Evolutionary conservation across 208 protist species (phyloP).

Genomic region (Tritrichomonas foetus): DNA sequence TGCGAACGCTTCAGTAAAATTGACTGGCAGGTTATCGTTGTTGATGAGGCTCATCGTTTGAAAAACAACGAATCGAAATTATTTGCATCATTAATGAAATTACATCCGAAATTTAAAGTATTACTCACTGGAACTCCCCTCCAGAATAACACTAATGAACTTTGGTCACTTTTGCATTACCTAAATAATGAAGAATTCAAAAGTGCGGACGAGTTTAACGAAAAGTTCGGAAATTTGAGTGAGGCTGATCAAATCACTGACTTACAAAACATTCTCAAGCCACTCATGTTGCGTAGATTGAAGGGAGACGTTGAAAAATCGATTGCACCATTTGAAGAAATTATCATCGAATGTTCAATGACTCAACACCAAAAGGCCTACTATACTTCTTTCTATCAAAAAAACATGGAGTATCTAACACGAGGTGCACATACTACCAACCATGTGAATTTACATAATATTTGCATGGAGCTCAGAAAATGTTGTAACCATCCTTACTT

Average conservation of each 20-base stretch:
- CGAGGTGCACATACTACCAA: background rate
- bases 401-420: conserved; percentile 53
- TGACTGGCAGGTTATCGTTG: conserved; percentile 49
- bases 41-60: conserved; percentile 58
- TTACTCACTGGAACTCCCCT: conserved; percentile 53
- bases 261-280: conserved; percentile 56
- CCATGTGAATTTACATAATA: conserved; percentile 46
- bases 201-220: background rate
- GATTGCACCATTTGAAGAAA: conserved; percentile 71
- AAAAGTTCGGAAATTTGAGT: conserved; percentile 50
- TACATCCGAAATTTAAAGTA: background rate
- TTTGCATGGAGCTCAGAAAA: conserved; percentile 76
- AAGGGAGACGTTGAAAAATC: conserved; percentile 83
- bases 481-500: conserved; percentile 79
- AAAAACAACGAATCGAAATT: conserved; percentile 48
- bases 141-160: conserved; percentile 53
- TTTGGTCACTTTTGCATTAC: conserved; percentile 55
- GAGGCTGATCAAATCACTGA: conserved; percentile 45
- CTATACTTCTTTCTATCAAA: conserved; percentile 64
- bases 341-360: conserved; percentile 67
- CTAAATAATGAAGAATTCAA: conserved; percentile 43
- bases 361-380: conserved; percentile 67
- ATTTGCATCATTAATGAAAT: background rate
- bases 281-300: conserved; percentile 74
- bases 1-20: conserved; percentile 43